Evolutionary conservation across 139 green algal species (phyloP).

Genomic region (Volvox reticuliferus): DNA sequence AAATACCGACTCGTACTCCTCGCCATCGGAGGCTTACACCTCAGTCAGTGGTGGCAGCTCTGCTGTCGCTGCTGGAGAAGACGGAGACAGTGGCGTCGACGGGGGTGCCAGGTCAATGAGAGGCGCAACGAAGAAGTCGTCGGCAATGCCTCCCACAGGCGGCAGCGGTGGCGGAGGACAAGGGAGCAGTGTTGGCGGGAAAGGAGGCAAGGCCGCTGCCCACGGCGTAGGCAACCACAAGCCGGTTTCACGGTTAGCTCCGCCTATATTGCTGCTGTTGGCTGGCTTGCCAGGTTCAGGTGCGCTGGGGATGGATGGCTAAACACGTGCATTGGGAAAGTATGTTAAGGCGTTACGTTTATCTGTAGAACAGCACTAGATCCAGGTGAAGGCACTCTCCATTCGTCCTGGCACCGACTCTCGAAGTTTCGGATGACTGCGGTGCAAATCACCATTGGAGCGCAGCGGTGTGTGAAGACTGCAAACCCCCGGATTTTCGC

Average conservation of each 20-base stretch:
- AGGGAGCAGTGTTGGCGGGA: neutral
- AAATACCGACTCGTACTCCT: neutral
- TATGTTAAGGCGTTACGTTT: too few relatives aligned
- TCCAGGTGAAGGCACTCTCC: too few relatives aligned
- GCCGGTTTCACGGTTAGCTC: neutral
- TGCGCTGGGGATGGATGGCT: neutral
- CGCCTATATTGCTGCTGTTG: constrained; percentile 40
- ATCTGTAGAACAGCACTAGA: too few relatives aligned
- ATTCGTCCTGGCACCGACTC: too few relatives aligned
- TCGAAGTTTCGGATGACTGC: too few relatives aligned
- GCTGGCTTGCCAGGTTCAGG: constrained; percentile 31
- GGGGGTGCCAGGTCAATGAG: neutral
- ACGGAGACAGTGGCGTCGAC: neutral
- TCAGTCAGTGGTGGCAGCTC: neutral
- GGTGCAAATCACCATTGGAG: too few relatives aligned
- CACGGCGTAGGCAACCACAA: constrained; percentile 21
- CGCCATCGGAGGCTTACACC: neutral
- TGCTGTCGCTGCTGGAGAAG: neutral
- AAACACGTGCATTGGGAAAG: too few relatives aligned
- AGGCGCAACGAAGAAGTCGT: neutral
- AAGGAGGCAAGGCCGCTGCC: too few relatives aligned
- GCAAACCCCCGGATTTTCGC: too few relatives aligned
- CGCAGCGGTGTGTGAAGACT: too few relatives aligned
- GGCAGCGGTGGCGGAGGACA: neutral
- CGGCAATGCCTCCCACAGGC: neutral